Evolutionary conservation across 1,284 basidiomycete genomes (phyloP).

Genomic region (Apiotrichum brassicae): DNA sequence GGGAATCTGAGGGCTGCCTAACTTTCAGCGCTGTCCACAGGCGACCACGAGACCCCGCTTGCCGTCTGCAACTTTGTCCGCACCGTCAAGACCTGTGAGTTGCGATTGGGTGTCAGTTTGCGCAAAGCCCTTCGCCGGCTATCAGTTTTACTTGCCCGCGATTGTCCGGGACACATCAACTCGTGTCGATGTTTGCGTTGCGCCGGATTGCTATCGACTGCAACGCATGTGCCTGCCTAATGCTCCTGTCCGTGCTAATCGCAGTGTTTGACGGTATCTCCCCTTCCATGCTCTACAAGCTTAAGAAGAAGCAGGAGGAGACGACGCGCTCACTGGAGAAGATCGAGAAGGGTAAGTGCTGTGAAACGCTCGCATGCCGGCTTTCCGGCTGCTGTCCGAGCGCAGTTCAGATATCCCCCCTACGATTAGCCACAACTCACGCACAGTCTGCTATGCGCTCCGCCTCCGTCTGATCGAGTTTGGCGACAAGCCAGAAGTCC

Average conservation of each 20-base stretch:
- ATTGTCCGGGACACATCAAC: no score
- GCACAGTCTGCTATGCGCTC: conserved; percentile 45
- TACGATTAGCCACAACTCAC: neutral
- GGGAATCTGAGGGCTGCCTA: neutral
- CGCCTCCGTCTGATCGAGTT: conserved; percentile 43
- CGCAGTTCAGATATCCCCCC: no score
- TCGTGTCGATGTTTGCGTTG: no score
- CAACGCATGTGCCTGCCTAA: neutral
- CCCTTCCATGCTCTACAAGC: conserved; percentile 45
- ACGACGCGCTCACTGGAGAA: conserved; percentile 81
- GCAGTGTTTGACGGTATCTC: conserved; percentile 37
- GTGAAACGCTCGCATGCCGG: no score
- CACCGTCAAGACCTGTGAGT: conserved; percentile 66
- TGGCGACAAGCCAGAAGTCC: conserved; percentile 44
- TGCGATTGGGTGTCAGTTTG: no score
- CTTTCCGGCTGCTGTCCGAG: no score
- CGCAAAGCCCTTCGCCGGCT: no score
- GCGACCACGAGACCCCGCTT: conserved; percentile 62
- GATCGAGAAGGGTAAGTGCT: conserved; percentile 76
- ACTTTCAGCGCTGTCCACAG: conserved; percentile 53
- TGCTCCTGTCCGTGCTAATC: neutral
- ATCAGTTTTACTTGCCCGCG: no score
- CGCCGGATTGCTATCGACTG: no score
- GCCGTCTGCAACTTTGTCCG: conserved; percentile 72
- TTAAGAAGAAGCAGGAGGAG: conserved; percentile 81